Evolutionary conservation across 805 yeast species (phyloP), one percentile per base, ranked within the genome.

Genomic region (Cyberlindnera galapagoensis): DNA sequence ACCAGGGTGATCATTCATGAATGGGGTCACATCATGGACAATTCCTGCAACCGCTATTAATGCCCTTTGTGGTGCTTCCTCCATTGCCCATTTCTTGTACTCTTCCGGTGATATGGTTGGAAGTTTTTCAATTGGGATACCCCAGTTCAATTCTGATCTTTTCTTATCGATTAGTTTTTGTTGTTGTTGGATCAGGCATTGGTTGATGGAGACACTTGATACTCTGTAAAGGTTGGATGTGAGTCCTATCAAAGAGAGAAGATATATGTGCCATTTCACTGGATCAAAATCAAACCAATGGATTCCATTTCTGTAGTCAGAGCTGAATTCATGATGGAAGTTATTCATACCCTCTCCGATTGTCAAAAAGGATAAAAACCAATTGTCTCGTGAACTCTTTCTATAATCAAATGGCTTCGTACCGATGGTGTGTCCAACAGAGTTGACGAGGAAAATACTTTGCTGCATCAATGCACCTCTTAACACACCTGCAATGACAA

Each of bases 261-360:
- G 18, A 3, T 30, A 34, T 33, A 88, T 67, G 31, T 74, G 63
- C 79, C 85, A 76, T 63, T 84, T 87, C 24, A 94, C 80, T 9
- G 97, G 96, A 57, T 88, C 97, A 57, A 75, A 80, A 28, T 80
- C 79, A 57, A 76, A 77, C 71, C 78, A 68, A 40, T 75, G 71
- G 35, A 73, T 62, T 6, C 87, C 84, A 44, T 77, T 77, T 40
- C 96, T 69, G 60, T 80, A 87, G 59, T 88, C 97, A 42, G 81
- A 77, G 6, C 96, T 95, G 58, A 88, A 88, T 60, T 86, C 95
- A 62, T 90, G 96, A 62, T 88, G 97, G 63, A 82, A 90, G 60
- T 87, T 88, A 57, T 86, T 94, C 59, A 76, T 76, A 5, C 94
- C 90, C 60, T 88, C 96, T 9, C 97, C 97, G 51, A 81, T 76